A percentile compares a stretch with the other conserved stretches of the same genome.
These are phyloP conservation scores for Aureoboletus auriporus DNA, from an alignment of 768 basidiomycete species.

Conservation along the genomic window DNA sequence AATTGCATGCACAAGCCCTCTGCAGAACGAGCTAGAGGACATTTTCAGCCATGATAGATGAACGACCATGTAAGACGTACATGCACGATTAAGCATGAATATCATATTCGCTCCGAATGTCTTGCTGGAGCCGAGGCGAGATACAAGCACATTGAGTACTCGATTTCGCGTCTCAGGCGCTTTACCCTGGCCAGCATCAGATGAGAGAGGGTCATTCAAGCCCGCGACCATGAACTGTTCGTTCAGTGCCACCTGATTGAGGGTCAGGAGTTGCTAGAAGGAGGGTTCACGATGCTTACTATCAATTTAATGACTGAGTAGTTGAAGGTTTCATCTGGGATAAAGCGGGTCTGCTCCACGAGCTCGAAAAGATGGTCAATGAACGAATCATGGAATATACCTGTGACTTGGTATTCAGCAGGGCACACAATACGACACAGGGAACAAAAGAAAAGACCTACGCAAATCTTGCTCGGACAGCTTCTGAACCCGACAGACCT, in stretches of 20 bases:
- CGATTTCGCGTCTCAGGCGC: slow-evolving; percentile 60
- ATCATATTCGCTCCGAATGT: slow-evolving; percentile 99
- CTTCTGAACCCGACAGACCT: slow-evolving; percentile 90
- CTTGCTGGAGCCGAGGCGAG: slow-evolving; percentile 81
- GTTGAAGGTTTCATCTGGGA: slow-evolving; percentile 90
- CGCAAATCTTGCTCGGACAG: slow-evolving; percentile 74
- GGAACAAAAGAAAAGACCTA: slow-evolving; percentile 34
- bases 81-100: slow-evolving; percentile 95
- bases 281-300: slow-evolving; percentile 41
- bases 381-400: slow-evolving; percentile 76
- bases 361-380: slow-evolving; percentile 89
- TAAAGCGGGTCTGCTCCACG: slow-evolving; percentile 85
- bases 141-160: slow-evolving; percentile 77
- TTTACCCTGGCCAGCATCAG: slow-evolving; percentile 24
- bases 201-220: slow-evolving; percentile 33
- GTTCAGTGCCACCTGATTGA: slow-evolving; percentile 79
- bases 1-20: slow-evolving; percentile 96
- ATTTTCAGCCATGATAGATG: slow-evolving; percentile 5
- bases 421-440: background rate
- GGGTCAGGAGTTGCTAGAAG: slow-evolving; percentile 5
- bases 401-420: slow-evolving; percentile 36
- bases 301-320: slow-evolving; percentile 94
- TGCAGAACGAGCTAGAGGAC: slow-evolving; percentile 65
- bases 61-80: slow-evolving; percentile 44
- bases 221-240: slow-evolving; percentile 98